Base-by-base conservation (phyloP, 1,139 yeast species). In the Scheffersomyces lignicola region DNA sequence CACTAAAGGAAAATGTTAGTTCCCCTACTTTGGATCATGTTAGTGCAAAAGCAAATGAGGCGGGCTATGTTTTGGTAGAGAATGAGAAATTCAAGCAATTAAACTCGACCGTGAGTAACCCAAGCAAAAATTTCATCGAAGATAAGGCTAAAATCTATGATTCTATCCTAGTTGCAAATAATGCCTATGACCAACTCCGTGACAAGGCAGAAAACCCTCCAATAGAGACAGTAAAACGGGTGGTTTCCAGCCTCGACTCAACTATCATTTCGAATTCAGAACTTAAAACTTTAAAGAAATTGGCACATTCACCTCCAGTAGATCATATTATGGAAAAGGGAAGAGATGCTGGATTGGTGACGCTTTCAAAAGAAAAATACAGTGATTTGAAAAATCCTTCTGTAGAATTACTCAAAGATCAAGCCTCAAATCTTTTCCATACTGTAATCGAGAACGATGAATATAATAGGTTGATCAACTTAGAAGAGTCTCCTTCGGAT, bases 321-420 rank as follows among this genome's bases (percentile, higher is more conserved):
- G 45, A 42, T 2, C 45, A 49, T 24, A 18, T 54, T 10, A 28
- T 26, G 11, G 35, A 41, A 13, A 49, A 48, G 25, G 42, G 48
- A 10, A 26, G 36, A 12, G 36, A 22, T 1, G 37, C 42, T 5
- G 56, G 51, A 5, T 42, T 44, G 15, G 44, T 37, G 4, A 32
- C 56, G 8, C 28, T 63, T 10, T 34, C 50, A 4, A 27, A 36
- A 2, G 33, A 35, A 1, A 60, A 56, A 2, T 48, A 41, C 23
- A 38, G 39, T 21, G 23, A 32, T 10, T 35, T 51, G n/a, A 51
- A 51, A 10, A 42, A 44, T 14, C 70, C 70, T 12, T 32, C 56
- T 1, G 33, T 42, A 26, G 58, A 56, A 2, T 51, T 42, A 36
- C 38, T 63, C 29, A 44, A 42, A 24, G 32, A 35, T 11, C 53